Conservation (phyloP, 352 stramenopile genomes). For the Pythium apleroticum region DNA sequence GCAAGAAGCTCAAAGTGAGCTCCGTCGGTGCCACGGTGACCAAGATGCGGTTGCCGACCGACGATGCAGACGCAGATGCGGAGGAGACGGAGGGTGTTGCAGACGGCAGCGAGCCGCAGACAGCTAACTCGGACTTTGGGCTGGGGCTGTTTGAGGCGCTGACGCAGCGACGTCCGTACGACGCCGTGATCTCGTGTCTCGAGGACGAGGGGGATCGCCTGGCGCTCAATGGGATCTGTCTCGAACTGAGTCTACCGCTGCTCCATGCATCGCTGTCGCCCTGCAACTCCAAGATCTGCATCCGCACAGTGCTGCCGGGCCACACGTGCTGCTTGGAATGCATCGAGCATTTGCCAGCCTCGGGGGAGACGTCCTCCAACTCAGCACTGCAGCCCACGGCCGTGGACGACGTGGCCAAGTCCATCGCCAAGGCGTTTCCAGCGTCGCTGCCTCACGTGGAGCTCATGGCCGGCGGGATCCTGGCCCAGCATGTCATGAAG, state of each 20-base stretch:
- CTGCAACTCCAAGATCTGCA: slow-evolving; percentile 26
- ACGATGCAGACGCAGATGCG: neutral
- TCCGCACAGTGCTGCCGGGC: slow-evolving; percentile 36
- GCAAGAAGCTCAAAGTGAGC: slow-evolving; percentile 41
- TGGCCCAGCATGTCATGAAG: slow-evolving; percentile 39
- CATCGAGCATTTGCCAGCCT: slow-evolving; percentile 11
- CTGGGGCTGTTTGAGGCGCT: slow-evolving; percentile 43
- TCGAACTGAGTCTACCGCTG: slow-evolving; percentile 49
- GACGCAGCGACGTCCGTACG: slow-evolving; percentile 39
- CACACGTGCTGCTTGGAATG: slow-evolving; percentile 46
- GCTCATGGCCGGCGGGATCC: slow-evolving; percentile 32
- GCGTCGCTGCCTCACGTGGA: slow-evolving; percentile 40
- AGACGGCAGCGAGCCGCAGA: neutral
- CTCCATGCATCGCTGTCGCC: slow-evolving; percentile 33
- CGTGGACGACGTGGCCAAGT: slow-evolving; percentile 34
- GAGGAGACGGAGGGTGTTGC: neutral
- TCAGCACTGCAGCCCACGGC: neutral
- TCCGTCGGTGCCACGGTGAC: slow-evolving; percentile 12
- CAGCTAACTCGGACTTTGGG: neutral
- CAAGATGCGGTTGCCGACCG: neutral
- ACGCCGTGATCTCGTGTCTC: slow-evolving; percentile 38
- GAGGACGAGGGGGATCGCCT: slow-evolving; percentile 27
- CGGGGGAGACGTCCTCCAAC: neutral
- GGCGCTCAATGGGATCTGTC: slow-evolving; percentile 34
- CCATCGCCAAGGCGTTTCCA: slow-evolving; percentile 37